These are phyloP conservation scores for Entamoeba invadens DNA, from an alignment of 208 protist species.

Conservation along the genomic window DNA sequence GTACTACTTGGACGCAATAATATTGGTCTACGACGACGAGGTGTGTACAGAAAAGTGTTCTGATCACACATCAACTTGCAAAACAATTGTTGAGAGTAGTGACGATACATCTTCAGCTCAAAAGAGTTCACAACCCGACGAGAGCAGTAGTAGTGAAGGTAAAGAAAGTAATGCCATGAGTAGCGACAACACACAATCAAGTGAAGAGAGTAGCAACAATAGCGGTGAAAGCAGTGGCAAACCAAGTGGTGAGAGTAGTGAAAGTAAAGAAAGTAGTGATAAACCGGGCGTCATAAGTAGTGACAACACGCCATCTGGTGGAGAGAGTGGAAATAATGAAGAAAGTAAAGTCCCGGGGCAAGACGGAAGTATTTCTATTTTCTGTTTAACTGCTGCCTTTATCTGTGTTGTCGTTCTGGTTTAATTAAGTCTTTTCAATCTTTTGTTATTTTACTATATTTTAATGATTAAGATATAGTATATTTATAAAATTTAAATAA, in stretches of 20 bases:
- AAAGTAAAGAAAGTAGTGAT: not conserved
- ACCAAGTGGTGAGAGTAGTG: not conserved
- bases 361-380: too few species aligned
- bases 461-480: too few species aligned
- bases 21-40: not conserved
- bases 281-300: not conserved
- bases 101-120: too few species aligned
- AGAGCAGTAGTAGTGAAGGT: not conserved
- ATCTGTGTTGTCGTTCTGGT: too few species aligned
- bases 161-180: not conserved
- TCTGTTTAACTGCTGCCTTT: too few species aligned
- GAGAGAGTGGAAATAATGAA: not conserved
- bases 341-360: too few species aligned
- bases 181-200: not conserved
- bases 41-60: not conserved
- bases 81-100: not conserved
- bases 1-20: not conserved
- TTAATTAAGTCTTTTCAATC: too few species aligned
- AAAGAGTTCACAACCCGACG: not conserved
- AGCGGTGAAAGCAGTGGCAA: not conserved
- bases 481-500: too few species aligned
- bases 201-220: not conserved
- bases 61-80: not conserved
- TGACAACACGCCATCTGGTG: not conserved
- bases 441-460: too few species aligned